Evolutionary conservation across 179 eudicot species (phyloP), one percentile per base, ranked within the genome.

Genomic region (Vitellaria paradoxa): DNA sequence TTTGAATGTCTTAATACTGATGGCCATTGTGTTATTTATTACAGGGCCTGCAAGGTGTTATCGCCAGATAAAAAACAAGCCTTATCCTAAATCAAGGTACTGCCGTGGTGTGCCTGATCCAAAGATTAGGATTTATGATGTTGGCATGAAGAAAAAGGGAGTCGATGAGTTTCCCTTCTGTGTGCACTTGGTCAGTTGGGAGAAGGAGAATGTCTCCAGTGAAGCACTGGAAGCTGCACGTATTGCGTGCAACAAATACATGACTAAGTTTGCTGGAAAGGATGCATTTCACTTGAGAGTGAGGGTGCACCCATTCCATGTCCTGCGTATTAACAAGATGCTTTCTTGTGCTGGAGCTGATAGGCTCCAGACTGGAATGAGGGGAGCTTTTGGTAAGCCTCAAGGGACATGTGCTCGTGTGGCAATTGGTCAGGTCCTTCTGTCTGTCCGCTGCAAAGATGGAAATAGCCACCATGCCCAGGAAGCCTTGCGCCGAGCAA

Each of bases 41-140:
- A 47, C 40, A 89, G 92, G 92, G 79, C 92, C 92, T 6, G 92
- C 92, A 23, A 89, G 92, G 80, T 89, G 92, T 59, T 89, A 89
- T 63, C 90, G 92, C 40, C 92, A 89, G 78, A 89, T 89, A 17
- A 89, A 89, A 80, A 89, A 89, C 88, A 89, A 89, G 87, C 92
- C 92, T 9, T 89, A 89, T 85, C 92, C 92, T 5, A 89, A 89
- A 20, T 89, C 92, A 0, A 57, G 92, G 71, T 89, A 72, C 77
- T 89, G 92, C 55, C 92, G 92, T 87, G 92, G 92, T 89, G 92
- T 89, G 2, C 92, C 92, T 0, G 92, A 89, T 72, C 82, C 92
- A 0, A 89, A 89, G 65, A 89, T 89, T 72, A 87, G 92, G 83
- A 89, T 89, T 13, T 89, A 89, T 7, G 92, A 89, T 82, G 92